Evolutionary conservation across 225 moss, liverwort and hornwort species (phyloP).

Genomic region (Ulota crispa): DNA sequence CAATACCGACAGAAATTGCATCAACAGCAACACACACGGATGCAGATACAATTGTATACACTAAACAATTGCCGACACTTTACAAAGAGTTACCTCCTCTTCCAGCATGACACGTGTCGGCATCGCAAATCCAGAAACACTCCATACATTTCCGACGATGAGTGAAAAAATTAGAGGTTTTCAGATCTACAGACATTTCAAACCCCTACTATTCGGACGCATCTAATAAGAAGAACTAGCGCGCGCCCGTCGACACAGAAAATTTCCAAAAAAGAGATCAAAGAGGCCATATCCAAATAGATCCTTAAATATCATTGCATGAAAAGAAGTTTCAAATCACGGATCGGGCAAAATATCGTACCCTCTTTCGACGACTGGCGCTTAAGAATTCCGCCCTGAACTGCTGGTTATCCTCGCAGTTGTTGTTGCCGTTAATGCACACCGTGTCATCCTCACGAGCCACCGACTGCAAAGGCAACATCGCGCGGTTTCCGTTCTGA

Average conservation of each 20-base stretch:
- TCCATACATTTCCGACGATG: not conserved
- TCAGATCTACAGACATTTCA: not conserved
- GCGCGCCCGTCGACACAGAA: not conserved
- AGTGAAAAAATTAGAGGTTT: not conserved
- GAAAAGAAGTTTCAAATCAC: not conserved
- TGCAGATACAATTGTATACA: not conserved
- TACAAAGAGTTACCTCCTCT: not conserved
- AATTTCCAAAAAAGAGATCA: not conserved
- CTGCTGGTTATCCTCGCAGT: slow-evolving; percentile 26
- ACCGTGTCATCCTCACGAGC: slow-evolving; percentile 26
- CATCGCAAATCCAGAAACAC: not conserved
- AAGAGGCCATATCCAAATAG: not conserved
- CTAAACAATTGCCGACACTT: not conserved
- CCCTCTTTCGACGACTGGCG: slow-evolving; percentile 18
- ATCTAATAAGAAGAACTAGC: not conserved
- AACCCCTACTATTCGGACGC: not conserved
- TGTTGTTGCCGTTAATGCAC: slow-evolving; percentile 20
- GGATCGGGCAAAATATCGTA: not conserved
- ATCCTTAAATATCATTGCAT: not conserved
- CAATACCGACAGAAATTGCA: not conserved
- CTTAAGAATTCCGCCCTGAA: slow-evolving; percentile 13
- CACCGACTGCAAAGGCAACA: slow-evolving; percentile 20
- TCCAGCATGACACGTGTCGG: not conserved
- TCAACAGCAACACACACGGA: not conserved
- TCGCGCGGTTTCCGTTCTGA: not conserved